Evolutionary conservation across 805 yeast genomes (phyloP).

Genomic region (Spathaspora gorwiae): DNA sequence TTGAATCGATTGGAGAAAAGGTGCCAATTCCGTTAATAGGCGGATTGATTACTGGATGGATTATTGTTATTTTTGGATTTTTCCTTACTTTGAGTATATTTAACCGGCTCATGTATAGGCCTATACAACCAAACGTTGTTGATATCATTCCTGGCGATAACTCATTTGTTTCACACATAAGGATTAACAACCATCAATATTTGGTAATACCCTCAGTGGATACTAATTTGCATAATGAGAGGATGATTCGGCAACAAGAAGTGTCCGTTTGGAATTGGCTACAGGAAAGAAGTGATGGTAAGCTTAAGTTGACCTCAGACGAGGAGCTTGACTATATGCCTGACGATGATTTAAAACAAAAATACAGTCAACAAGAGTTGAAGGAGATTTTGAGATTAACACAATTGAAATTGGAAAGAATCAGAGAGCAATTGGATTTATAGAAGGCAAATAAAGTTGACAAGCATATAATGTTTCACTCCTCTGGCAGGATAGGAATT

Average conservation of each 20-base stretch:
- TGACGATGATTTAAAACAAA: slow-evolving; percentile 6
- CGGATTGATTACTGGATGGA: slow-evolving; percentile 18
- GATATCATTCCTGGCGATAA: slow-evolving; percentile 9
- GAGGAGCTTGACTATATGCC: slow-evolving; percentile 1
- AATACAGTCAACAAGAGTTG: slow-evolving; percentile 39
- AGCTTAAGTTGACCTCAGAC: slow-evolving; percentile 1
- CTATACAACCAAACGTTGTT: not conserved
- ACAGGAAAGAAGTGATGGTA: slow-evolving; percentile 25
- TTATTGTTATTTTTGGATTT: slow-evolving; percentile 13
- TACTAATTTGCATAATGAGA: slow-evolving; percentile 20
- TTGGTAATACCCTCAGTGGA: slow-evolving; percentile 39
- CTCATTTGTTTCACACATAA: slow-evolving; percentile 5
- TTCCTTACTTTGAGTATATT: slow-evolving; percentile 5
- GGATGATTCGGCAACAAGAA: slow-evolving; percentile 45
- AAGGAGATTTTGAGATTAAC: slow-evolving; percentile 44
- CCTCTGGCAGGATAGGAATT: too few species aligned
- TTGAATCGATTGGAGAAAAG: slow-evolving; percentile 20
- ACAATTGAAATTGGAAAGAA: slow-evolving; percentile 35
- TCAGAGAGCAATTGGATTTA: slow-evolving; percentile 5
- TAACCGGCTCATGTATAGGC: not conserved
- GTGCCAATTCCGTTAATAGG: slow-evolving; percentile 27
- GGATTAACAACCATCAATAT: slow-evolving; percentile 32
- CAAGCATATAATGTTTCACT: too few species aligned
- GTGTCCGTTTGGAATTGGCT: slow-evolving; percentile 73
- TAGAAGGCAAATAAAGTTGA: not conserved